phyloP scores from a whole-genome alignment of 2,329 filamentous ascomycete species.

The Fusarium pseudoanthophilum region DNA sequence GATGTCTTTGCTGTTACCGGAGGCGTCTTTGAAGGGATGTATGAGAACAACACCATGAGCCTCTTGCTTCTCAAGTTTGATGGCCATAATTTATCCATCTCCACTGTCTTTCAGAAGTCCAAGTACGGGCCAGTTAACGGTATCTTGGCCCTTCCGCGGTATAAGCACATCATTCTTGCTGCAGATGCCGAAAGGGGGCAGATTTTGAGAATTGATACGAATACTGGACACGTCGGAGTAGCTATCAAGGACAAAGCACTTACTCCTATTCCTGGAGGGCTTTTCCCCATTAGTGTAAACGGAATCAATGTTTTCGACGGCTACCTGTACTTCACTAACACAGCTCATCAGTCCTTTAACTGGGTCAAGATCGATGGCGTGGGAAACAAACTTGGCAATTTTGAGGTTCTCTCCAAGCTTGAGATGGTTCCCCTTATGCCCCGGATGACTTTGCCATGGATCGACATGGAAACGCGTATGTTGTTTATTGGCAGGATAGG shows the following conservation, averaged over 20 bases:
- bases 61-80: background rate
- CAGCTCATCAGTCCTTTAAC: background rate
- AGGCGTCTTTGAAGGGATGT: background rate
- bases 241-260: background rate
- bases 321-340: conserved; percentile 14
- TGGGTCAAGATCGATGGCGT: background rate
- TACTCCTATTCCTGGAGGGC: background rate
- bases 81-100: background rate
- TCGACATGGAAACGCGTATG: background rate
- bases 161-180: conserved; percentile 2
- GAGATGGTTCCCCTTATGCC: background rate
- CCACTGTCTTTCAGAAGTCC: background rate
- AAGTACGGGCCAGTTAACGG: background rate
- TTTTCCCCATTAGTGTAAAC: background rate
- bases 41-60: background rate
- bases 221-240: background rate
- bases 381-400: background rate
- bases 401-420: background rate
- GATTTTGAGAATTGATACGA: background rate
- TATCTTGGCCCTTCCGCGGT: background rate
- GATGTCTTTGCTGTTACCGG: background rate
- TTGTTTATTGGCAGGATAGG: background rate
- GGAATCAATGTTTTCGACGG: background rate
- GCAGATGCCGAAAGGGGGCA: background rate
- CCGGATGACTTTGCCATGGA: conserved; percentile 3